These are phyloP conservation scores for Suillus ampliporus DNA, from an alignment of 768 basidiomycete genomes.

Conservation along the genomic window DNA sequence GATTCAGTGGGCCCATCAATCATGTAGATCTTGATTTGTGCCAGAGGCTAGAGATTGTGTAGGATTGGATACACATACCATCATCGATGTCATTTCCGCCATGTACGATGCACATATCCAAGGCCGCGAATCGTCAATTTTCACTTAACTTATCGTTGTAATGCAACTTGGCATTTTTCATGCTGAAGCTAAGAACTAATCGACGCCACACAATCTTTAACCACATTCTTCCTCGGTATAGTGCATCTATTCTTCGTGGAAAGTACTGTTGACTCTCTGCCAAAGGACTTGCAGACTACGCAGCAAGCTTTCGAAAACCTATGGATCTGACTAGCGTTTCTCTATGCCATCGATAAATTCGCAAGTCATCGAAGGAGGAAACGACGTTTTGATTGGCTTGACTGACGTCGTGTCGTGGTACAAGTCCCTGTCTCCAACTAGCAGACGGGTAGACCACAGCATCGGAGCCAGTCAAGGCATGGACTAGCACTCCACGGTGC, in stretches of 20 bases:
- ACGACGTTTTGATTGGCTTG: neutral
- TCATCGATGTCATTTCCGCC: too few species aligned
- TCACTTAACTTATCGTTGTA: too few species aligned
- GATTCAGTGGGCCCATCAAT: conserved; percentile 3
- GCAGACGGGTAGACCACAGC: neutral
- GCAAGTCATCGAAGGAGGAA: neutral
- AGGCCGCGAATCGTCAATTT: neutral
- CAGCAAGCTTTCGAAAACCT: neutral
- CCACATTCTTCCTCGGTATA: too few species aligned
- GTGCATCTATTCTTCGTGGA: neutral
- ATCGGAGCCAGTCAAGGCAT: conserved; percentile 5
- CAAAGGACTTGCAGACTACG: neutral
- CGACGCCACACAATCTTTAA: too few species aligned
- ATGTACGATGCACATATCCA: neutral
- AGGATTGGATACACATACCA: too few species aligned
- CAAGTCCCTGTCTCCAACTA: neutral
- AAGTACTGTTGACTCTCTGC: neutral
- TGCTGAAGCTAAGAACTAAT: too few species aligned
- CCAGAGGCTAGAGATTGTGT: neutral
- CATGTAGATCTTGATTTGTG: neutral
- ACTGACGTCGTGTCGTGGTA: neutral
- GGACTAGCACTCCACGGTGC: conserved; percentile 23
- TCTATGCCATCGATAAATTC: neutral
- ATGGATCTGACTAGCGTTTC: neutral
- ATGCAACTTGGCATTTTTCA: too few species aligned